These are phyloP conservation scores for Phytophthora ramorum DNA, from an alignment of 352 stramenopile species.

Conservation along the genomic window DNA sequence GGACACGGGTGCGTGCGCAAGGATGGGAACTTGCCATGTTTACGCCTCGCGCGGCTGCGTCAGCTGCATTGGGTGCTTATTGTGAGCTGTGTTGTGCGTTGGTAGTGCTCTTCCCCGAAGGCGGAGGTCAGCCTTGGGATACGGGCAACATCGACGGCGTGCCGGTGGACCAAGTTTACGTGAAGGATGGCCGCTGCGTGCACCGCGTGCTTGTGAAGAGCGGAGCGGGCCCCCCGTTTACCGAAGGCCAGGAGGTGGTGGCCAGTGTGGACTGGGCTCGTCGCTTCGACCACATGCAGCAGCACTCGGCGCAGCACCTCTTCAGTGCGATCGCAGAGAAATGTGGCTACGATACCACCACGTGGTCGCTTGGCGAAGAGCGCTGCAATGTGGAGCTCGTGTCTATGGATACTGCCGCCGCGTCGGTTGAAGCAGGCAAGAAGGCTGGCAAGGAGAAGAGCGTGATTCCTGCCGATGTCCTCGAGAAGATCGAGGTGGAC, in stretches of 20 bases:
- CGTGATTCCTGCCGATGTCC: conserved; percentile 42
- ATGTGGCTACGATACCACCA: conserved; percentile 78
- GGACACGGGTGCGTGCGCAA: conserved; percentile 55
- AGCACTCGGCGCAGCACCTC: conserved; percentile 91
- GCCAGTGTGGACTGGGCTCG: conserved; percentile 77
- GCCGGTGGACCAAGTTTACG: conserved; percentile 65
- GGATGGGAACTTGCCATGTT: background rate
- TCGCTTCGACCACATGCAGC: conserved; percentile 90
- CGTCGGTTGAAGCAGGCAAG: conserved; percentile 18
- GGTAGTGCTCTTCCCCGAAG: conserved; percentile 87
- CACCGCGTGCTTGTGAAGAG: conserved; percentile 49
- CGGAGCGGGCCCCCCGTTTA: conserved; percentile 38
- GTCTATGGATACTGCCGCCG: conserved; percentile 25
- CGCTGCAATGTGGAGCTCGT: conserved; percentile 86
- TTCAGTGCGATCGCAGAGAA: conserved; percentile 85
- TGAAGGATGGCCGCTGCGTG: conserved; percentile 71
- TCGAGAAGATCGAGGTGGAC: conserved; percentile 69
- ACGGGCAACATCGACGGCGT: conserved; percentile 62
- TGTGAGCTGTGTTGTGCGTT: background rate
- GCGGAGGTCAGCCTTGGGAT: conserved; percentile 88
- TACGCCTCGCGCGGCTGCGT: background rate
- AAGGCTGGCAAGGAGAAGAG: conserved; percentile 48
- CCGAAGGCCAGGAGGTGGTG: conserved; percentile 56
- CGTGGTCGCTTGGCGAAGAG: conserved; percentile 78
- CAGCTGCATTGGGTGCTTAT: background rate